These are phyloP conservation scores for Cyanidioschyzon merolae DNA, from an alignment of 23 red algal species.

Conservation along the genomic window DNA sequence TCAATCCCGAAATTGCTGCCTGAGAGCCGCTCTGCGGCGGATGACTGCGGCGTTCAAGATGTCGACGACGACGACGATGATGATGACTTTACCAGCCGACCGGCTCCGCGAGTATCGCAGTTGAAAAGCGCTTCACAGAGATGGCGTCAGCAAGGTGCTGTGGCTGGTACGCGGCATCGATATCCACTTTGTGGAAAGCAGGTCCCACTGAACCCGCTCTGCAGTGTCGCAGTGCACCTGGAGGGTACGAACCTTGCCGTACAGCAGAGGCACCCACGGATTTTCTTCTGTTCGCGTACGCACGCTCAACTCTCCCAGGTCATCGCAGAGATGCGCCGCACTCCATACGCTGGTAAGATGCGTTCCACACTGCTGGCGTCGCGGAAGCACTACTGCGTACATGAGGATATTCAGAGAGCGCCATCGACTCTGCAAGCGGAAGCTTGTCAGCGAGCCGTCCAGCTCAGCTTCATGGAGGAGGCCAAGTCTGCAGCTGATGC, in stretches of 20 bases:
- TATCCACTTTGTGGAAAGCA: neutral
- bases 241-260: neutral
- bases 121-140: neutral
- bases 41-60: neutral
- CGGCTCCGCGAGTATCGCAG: neutral
- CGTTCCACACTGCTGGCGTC: slow-evolving; percentile 37
- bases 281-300: slow-evolving; percentile 41
- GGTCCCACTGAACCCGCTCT: no score
- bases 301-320: slow-evolving; percentile 46
- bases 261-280: slow-evolving; percentile 6
- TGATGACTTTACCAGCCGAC: neutral
- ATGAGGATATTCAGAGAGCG: slow-evolving; percentile 14
- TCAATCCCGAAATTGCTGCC: neutral
- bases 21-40: neutral
- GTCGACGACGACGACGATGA: neutral
- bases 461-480: neutral
- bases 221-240: neutral
- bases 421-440: slow-evolving; percentile 17
- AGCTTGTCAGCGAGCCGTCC: slow-evolving; percentile 13
- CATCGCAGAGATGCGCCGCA: slow-evolving; percentile 28
- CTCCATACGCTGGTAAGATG: slow-evolving; percentile 24
- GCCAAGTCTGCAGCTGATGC: neutral
- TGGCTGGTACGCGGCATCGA: neutral
- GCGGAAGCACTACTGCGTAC: slow-evolving; percentile 36
- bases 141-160: neutral